A percentile compares a stretch with the other conserved stretches of the same genome.
Conservation (phyloP, 2,329 filamentous ascomycete species). For the Colletotrichum tanaceti region DNA sequence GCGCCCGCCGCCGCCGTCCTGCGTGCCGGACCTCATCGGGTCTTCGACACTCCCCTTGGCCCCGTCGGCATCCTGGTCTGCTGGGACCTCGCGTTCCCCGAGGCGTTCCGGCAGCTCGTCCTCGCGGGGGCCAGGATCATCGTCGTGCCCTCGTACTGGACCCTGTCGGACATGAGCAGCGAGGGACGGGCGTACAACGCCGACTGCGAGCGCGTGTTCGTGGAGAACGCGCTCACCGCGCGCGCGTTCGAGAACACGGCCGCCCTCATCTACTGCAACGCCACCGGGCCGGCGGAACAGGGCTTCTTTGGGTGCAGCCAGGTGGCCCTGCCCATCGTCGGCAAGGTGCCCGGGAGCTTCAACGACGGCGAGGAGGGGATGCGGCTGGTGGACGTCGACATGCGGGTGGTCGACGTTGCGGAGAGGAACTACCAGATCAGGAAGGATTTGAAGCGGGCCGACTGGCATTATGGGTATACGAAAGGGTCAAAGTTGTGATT, state of each 20-base stretch:
- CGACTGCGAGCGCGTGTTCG: constrained; percentile 61
- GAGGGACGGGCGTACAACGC: constrained; percentile 62
- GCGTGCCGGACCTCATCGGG: constrained; percentile 45
- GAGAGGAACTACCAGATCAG: constrained; percentile 64
- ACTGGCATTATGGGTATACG: constrained; percentile 58
- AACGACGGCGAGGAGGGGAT: constrained; percentile 64
- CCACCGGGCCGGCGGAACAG: constrained; percentile 61
- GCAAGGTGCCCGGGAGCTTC: constrained; percentile 56
- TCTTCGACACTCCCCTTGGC: constrained; percentile 62
- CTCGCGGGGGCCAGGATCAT: constrained; percentile 66
- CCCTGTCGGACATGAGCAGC: constrained; percentile 27
- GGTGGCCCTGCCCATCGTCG: constrained; percentile 65
- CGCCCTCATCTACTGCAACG: constrained; percentile 67
- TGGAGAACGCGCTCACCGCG: constrained; percentile 62
- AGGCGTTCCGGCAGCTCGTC: constrained; percentile 69
- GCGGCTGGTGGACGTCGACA: constrained; percentile 62
- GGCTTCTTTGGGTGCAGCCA: constrained; percentile 65
- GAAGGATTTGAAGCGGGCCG: constrained; percentile 48
- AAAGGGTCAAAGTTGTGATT: constrained; percentile 17
- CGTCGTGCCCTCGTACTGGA: constrained; percentile 67
- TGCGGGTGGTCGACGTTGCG: constrained; percentile 66
- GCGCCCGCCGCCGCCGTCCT: neutral
- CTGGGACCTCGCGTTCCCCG: constrained; percentile 71
- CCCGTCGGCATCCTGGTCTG: constrained; percentile 66
- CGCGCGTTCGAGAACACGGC: constrained; percentile 70